These are phyloP conservation scores for Phtheirospermum japonicum DNA, from an alignment of 257 asterid species.

Conservation along the genomic window DNA sequence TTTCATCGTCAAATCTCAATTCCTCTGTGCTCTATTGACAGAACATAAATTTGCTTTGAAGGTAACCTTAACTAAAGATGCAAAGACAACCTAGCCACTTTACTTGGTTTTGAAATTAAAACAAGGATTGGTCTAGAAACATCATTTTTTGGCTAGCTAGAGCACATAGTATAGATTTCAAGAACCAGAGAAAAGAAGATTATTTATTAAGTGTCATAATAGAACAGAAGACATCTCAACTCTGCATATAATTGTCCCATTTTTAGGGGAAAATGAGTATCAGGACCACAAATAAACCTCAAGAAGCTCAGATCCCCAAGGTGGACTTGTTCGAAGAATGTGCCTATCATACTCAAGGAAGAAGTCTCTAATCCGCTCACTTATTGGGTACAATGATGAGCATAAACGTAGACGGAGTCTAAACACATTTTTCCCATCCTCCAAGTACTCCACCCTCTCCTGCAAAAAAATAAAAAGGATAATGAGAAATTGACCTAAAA, in stretches of 20 bases:
- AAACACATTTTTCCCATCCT: constrained; percentile 93
- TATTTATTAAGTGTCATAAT: neutral
- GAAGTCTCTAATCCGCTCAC: constrained; percentile 98
- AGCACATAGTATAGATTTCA: constrained; percentile 1
- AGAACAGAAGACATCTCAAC: constrained; percentile 11
- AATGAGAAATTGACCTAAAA: constrained; percentile 5
- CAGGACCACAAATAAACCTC: constrained; percentile 56
- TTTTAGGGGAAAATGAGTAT: constrained; percentile 13
- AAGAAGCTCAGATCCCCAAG: constrained; percentile 99
- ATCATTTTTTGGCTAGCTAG: constrained; percentile 9
- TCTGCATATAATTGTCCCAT: constrained; percentile 23
- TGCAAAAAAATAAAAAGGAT: constrained; percentile 37
- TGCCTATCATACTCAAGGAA: constrained; percentile 97
- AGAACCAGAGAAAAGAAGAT: constrained; percentile 11
- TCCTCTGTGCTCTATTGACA: constrained; percentile 16
- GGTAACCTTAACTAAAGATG: constrained; percentile 9
- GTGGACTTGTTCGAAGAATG: constrained; percentile 97
- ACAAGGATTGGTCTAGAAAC: neutral
- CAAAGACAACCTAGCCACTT: constrained; percentile 21
- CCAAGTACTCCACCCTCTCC: constrained; percentile 93
- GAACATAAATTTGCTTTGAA: constrained; percentile 4
- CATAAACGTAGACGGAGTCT: constrained; percentile 87
- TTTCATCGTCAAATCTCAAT: constrained; percentile 1
- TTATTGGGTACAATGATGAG: constrained; percentile 87
- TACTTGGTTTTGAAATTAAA: neutral